Conservation (phyloP, 1,284 basidiomycete species). For the Ceratobasidium sp. region DNA sequence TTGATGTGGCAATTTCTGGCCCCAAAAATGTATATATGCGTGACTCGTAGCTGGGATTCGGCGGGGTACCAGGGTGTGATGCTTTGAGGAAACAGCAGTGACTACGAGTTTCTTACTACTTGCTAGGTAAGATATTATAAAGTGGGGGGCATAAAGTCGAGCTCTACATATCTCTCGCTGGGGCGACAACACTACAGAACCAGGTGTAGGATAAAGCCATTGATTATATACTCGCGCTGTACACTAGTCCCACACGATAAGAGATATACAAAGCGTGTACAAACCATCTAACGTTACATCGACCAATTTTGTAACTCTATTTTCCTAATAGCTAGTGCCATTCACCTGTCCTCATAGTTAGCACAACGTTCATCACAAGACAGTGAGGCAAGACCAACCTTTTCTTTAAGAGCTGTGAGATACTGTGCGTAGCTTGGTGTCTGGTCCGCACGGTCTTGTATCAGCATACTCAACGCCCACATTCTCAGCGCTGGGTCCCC, state of each 20-base stretch:
- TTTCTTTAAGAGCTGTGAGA: constrained; percentile 81
- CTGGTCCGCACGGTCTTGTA: constrained; percentile 96
- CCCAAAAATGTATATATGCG: too few species aligned
- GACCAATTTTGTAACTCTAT: constrained; percentile 15
- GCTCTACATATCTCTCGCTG: background rate
- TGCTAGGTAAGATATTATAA: too few species aligned
- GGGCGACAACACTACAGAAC: background rate
- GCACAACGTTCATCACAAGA: background rate
- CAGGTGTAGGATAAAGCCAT: background rate
- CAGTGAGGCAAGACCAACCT: constrained; percentile 62
- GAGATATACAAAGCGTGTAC: constrained; percentile 23
- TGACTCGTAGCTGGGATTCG: too few species aligned
- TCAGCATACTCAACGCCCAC: constrained; percentile 94
- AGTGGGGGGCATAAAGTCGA: background rate
- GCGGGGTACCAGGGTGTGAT: too few species aligned
- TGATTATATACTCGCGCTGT: constrained; percentile 25
- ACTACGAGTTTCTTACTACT: too few species aligned
- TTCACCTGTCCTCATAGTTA: constrained; percentile 45
- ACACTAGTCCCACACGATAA: constrained; percentile 34
- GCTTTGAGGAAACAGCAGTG: too few species aligned
- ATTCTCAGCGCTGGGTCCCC: constrained; percentile 93
- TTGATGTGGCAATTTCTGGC: too few species aligned
- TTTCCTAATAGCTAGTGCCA: constrained; percentile 48
- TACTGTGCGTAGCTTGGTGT: constrained; percentile 97
- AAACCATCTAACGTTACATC: constrained; percentile 18